Conservation (phyloP, 1,284 basidiomycete species). For the Serendipita sp. region DNA sequence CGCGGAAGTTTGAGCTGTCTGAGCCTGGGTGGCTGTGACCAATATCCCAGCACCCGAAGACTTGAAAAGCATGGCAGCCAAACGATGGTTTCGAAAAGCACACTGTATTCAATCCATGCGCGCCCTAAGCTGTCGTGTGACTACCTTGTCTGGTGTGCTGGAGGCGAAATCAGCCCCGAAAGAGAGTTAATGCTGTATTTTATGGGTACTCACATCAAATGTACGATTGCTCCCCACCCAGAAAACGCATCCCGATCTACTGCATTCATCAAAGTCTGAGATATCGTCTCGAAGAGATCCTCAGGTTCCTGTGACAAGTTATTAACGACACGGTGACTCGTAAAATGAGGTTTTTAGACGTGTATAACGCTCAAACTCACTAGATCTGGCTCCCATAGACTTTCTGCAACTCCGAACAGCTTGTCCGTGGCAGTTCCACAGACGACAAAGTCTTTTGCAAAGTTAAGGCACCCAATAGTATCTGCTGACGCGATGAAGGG, state of each 20-base stretch:
- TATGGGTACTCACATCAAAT: slow-evolving; percentile 69
- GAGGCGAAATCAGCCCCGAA: slow-evolving; percentile 2
- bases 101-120: slow-evolving; percentile 65
- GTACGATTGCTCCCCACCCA: slow-evolving; percentile 92
- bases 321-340: background rate
- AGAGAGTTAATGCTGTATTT: slow-evolving; percentile 1
- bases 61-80: too few species aligned
- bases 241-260: slow-evolving; percentile 94
- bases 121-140: slow-evolving; percentile 74
- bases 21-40: too few species aligned
- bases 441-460: slow-evolving; percentile 93
- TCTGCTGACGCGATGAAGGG: slow-evolving; percentile 96
- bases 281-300: slow-evolving; percentile 97
- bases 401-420: slow-evolving; percentile 94
- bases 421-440: slow-evolving; percentile 88
- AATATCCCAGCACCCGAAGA: too few species aligned
- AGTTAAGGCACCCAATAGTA: slow-evolving; percentile 91
- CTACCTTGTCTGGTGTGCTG: slow-evolving; percentile 76
- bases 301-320: slow-evolving; percentile 51
- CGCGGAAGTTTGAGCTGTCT: too few species aligned
- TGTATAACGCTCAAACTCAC: slow-evolving; percentile 20
- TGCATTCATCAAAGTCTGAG: slow-evolving; percentile 89
- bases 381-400: slow-evolving; percentile 95
- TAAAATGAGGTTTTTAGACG: background rate
- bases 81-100: too few species aligned